Percentiles rank a stretch among this genome's conserved stretches.
These are phyloP conservation scores for Craspedostauros australis DNA, from an alignment of 108 stramenopile species.

Conservation along the genomic window DNA sequence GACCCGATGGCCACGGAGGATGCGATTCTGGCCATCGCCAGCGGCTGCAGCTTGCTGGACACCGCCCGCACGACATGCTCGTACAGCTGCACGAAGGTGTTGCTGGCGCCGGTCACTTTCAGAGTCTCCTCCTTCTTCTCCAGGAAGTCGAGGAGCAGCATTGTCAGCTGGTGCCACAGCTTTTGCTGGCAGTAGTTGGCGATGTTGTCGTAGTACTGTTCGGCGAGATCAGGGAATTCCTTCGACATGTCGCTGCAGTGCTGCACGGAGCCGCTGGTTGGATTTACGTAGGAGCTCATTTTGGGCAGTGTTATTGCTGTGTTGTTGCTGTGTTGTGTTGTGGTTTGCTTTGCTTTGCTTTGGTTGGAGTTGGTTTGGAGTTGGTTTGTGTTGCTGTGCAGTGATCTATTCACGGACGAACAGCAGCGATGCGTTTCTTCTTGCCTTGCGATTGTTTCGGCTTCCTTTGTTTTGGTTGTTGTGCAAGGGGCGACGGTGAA, in stretches of 20 bases:
- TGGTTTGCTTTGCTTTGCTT: too few species aligned
- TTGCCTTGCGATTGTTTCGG: too few species aligned
- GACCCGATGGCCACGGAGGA: conserved; percentile 54
- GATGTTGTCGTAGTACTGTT: conserved; percentile 58
- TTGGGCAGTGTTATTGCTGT: too few species aligned
- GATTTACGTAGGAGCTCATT: conserved; percentile 41
- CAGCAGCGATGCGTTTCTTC: too few species aligned
- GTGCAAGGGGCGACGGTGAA: too few species aligned
- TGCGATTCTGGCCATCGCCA: conserved; percentile 84
- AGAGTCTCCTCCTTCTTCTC: conserved; percentile 18
- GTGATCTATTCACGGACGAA: too few species aligned
- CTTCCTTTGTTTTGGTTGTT: too few species aligned
- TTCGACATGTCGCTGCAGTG: conserved; percentile 74
- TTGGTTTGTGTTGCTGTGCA: too few species aligned
- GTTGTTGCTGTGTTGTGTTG: too few species aligned
- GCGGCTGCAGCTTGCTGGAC: conserved; percentile 81
- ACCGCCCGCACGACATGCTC: conserved; percentile 48
- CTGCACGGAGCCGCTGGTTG: conserved; percentile 58
- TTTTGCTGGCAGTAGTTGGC: conserved; percentile 58
- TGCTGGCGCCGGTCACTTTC: conserved; percentile 25
- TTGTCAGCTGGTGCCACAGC: conserved; percentile 96
- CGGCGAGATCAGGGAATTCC: conserved; percentile 72
- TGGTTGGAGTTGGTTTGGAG: too few species aligned
- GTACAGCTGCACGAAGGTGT: conserved; percentile 58
- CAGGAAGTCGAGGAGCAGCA: conserved; percentile 64